A percentile compares a stretch with the other conserved stretches of the same genome.
Evolutionary conservation across 2,329 filamentous ascomycete species (phyloP).

Genomic region (Aspergillus hortae): DNA sequence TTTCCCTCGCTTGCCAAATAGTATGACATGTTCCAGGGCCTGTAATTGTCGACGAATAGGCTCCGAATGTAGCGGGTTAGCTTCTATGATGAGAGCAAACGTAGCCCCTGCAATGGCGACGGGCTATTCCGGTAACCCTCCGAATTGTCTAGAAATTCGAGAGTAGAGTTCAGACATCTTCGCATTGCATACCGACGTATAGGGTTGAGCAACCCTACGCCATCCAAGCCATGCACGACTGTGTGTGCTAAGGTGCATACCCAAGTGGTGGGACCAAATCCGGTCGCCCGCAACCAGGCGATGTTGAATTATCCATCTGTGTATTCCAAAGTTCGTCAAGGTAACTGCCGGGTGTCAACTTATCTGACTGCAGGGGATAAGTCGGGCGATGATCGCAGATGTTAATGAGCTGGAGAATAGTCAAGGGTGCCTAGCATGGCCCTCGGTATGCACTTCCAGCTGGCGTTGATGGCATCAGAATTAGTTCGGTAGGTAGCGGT

Average conservation of each 20-base stretch:
- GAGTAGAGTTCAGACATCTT: constrained; percentile 26
- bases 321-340: constrained; percentile 33
- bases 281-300: constrained; percentile 7
- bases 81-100: constrained; percentile 28
- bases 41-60: constrained; percentile 19
- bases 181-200: neutral
- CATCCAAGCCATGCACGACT: neutral
- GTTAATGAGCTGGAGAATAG: constrained; percentile 13
- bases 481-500: constrained; percentile 31
- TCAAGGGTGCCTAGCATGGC: constrained; percentile 18
- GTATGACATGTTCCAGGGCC: constrained; percentile 25
- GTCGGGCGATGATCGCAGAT: constrained; percentile 27
- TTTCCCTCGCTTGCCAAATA: constrained; percentile 23
- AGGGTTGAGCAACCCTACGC: neutral
- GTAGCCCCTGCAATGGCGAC: constrained; percentile 27
- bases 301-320: constrained; percentile 15
- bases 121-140: constrained; percentile 29
- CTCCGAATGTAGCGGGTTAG: constrained; percentile 17
- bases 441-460: constrained; percentile 31
- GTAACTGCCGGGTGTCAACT: constrained; percentile 16
- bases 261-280: too few species aligned
- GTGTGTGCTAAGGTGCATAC: neutral
- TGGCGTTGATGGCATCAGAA: constrained; percentile 24
- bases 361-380: constrained; percentile 25
- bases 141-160: constrained; percentile 29